Evolutionary conservation across 2,329 filamentous ascomycete species (phyloP), one percentile per base, ranked within the genome.

Genomic region (Ascochyta viciae-villosae): DNA sequence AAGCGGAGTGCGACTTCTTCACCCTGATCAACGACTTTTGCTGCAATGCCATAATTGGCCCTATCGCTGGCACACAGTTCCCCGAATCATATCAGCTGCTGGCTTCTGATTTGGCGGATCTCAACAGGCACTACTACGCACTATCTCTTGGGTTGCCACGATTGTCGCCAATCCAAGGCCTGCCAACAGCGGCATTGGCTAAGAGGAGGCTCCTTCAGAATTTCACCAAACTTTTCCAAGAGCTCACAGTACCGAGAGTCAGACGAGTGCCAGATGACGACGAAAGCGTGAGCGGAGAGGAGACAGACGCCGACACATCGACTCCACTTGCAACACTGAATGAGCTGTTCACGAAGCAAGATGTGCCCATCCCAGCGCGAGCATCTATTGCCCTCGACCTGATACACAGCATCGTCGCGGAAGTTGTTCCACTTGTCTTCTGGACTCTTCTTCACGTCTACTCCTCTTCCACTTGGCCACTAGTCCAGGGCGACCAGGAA

Each of bases 11-110:
- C 45, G 68, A 73, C 31, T 57, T 75, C 2, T 72, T 72, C 37
- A 73, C 79, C 3, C 75, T 89, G 6, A 72, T 87, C 22, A 77
- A 83, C 51, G 81, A 85, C 61, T 87, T 87, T 62, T 78, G 85
- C 34, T 86, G 83, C 4, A 78, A 82, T 47, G 75, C 74, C 10
- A 78, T 81, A 1, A 74, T 81, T 13, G 77, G 81, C 1, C 76
- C 82, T 71, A 44, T 80, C 79, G 43, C 82, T 82, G 63, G 65
- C 82, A 35, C 80, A 80, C 46, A 83, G 79, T 65, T 83, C 79
- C 85, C 2, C 63, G 79, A 64, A 74, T 86, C 59, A 66, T 74
- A 75, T 31, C 68, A 72, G 47, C 58, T 75, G 15, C 57, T 76
- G 13, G 69, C 86, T 16, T 76, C 81, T 3, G 84, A 88, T 64